A percentile compares a stretch with the other conserved stretches of the same genome.
Evolutionary conservation across 768 basidiomycete species (phyloP).

Genomic region (Serendipita indica): DNA sequence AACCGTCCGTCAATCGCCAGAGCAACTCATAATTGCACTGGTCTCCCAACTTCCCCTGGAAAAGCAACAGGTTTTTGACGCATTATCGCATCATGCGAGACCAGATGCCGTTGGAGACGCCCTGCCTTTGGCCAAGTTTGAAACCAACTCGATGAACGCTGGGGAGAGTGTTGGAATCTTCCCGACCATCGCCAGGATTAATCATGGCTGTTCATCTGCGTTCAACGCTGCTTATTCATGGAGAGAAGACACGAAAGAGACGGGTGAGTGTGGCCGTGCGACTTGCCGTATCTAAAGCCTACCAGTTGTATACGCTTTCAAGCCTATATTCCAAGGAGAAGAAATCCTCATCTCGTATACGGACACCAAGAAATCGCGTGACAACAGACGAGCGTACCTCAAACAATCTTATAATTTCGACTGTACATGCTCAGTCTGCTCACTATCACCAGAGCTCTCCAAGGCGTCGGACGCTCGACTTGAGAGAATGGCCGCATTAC

Average conservation of each 20-base stretch:
- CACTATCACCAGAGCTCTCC: slow-evolving; percentile 35
- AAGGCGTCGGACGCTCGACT: slow-evolving; percentile 38
- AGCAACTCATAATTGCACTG: background rate
- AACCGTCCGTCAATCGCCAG: background rate
- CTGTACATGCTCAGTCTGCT: slow-evolving; percentile 45
- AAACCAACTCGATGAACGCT: slow-evolving; percentile 49
- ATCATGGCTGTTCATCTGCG: slow-evolving; percentile 52
- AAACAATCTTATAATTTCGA: slow-evolving; percentile 39
- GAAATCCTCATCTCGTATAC: slow-evolving; percentile 51
- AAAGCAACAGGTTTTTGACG: background rate
- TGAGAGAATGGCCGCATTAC: slow-evolving; percentile 30
- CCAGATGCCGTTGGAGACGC: background rate
- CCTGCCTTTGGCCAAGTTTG: slow-evolving; percentile 34
- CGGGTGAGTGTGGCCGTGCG: background rate
- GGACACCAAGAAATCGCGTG: slow-evolving; percentile 38
- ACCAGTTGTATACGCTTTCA: slow-evolving; percentile 45
- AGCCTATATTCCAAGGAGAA: slow-evolving; percentile 36
- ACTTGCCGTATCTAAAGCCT: slow-evolving; percentile 13
- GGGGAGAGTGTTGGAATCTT: slow-evolving; percentile 44
- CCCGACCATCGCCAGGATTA: slow-evolving; percentile 49
- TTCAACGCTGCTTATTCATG: slow-evolving; percentile 53
- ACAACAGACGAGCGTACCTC: slow-evolving; percentile 38
- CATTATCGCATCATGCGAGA: background rate
- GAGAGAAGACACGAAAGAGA: slow-evolving; percentile 10
- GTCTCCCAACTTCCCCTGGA: background rate